These are phyloP conservation scores for Alternaria arborescens DNA, from an alignment of 2,329 filamentous ascomycete species.

Conservation along the genomic window DNA sequence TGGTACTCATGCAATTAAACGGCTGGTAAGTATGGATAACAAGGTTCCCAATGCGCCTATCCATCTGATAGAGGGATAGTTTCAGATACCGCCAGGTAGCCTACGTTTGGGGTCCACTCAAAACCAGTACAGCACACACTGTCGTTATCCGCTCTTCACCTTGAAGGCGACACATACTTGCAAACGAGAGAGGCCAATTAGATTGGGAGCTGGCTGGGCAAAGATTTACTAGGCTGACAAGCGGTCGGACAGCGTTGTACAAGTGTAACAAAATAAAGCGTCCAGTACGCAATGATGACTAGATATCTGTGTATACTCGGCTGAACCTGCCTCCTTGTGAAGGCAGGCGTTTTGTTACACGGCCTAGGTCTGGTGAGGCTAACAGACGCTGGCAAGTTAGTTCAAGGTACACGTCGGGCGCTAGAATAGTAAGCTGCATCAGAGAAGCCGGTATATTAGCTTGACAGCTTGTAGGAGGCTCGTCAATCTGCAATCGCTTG, in stretches of 20 bases:
- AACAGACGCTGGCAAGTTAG: not conserved
- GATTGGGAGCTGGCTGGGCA: slow-evolving; percentile 21
- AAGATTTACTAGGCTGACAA: slow-evolving; percentile 14
- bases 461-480: slow-evolving; percentile 8
- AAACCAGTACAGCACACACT: slow-evolving; percentile 19
- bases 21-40: slow-evolving; percentile 14
- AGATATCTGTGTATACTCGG: slow-evolving; percentile 22
- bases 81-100: slow-evolving; percentile 8
- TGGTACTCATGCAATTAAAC: slow-evolving; percentile 6
- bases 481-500: slow-evolving; percentile 1
- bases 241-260: slow-evolving; percentile 32
- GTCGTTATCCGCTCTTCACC: slow-evolving; percentile 27
- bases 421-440: slow-evolving; percentile 1
- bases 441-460: slow-evolving; percentile 4
- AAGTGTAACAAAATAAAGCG: slow-evolving; percentile 8
- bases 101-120: slow-evolving; percentile 18
- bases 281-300: slow-evolving; percentile 29
- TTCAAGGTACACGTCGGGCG: not conserved
- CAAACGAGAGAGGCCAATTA: slow-evolving; percentile 20
- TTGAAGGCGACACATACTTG: slow-evolving; percentile 15
- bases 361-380: not conserved
- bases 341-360: slow-evolving; percentile 18
- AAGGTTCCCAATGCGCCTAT: not conserved
- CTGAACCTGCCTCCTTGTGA: slow-evolving; percentile 13
- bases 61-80: slow-evolving; percentile 22